A percentile compares a stretch with the other conserved stretches of the same genome.
Evolutionary conservation across 2,329 filamentous ascomycete species (phyloP).

Genomic region (Aureobasidium sp.): DNA sequence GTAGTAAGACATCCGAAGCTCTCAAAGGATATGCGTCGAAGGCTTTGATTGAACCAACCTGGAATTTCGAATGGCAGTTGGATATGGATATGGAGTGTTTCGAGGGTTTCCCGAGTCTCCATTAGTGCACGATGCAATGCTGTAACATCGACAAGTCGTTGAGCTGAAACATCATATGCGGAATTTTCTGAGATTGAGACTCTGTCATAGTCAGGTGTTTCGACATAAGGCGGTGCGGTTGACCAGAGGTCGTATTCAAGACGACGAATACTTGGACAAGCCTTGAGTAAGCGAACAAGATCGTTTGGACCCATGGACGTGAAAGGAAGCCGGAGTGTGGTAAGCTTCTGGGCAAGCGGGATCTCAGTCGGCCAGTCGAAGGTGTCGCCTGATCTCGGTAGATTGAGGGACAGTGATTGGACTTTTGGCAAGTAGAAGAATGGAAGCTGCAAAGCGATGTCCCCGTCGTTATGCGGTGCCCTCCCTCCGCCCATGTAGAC

Average conservation of each 20-base stretch:
- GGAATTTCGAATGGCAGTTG: too few species aligned
- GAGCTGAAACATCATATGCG: too few species aligned
- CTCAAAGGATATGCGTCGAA: too few species aligned
- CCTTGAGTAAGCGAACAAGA: not conserved
- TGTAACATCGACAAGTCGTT: not conserved
- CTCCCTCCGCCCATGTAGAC: not conserved
- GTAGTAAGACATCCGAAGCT: not conserved
- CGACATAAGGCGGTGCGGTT: not conserved
- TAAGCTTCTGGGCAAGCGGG: not conserved
- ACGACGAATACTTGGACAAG: not conserved
- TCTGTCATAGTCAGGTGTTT: not conserved
- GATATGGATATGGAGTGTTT: not conserved
- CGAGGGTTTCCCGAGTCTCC: not conserved
- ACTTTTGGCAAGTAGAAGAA: not conserved
- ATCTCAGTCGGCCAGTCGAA: not conserved
- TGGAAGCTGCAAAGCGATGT: not conserved
- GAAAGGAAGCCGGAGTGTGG: not conserved
- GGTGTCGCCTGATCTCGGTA: not conserved
- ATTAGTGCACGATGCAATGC: not conserved
- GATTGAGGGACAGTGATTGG: not conserved
- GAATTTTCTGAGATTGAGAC: too few species aligned
- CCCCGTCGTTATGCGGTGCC: not conserved
- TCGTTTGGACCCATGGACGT: not conserved
- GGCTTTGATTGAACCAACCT: too few species aligned
- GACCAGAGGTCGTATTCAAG: not conserved